Conservation (phyloP, 176 grass and related monocot genomes). For the Otatea glauca region DNA sequence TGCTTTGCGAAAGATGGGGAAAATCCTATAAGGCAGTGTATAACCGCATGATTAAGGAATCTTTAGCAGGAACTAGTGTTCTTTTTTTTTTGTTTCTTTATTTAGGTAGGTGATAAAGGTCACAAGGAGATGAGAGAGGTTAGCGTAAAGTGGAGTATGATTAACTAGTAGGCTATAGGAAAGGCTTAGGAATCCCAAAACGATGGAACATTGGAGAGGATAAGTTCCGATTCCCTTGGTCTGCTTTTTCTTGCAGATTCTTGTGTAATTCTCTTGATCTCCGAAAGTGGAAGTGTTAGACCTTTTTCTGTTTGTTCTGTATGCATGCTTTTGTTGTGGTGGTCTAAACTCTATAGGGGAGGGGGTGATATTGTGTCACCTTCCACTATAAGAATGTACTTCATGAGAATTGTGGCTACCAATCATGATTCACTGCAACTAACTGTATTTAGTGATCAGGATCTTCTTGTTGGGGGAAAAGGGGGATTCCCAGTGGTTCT, state of each 20-base stretch:
- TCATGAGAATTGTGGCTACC: not conserved
- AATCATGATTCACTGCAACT: not conserved
- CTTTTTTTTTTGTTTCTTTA: slow-evolving; percentile 45
- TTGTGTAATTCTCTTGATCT: slow-evolving; percentile 41
- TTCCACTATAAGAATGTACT: slow-evolving; percentile 27
- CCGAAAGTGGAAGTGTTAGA: slow-evolving; percentile 26
- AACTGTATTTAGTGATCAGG: not conserved
- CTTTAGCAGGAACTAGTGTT: slow-evolving; percentile 44
- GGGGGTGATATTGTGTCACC: not conserved
- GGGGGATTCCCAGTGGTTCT: not conserved
- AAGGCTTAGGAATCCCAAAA: slow-evolving; percentile 50
- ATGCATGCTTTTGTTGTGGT: slow-evolving; percentile 25
- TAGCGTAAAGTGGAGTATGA: slow-evolving; percentile 39
- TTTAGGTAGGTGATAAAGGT: slow-evolving; percentile 48
- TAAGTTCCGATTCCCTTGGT: slow-evolving; percentile 42
- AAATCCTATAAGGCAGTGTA: not conserved
- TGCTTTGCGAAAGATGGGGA: not conserved
- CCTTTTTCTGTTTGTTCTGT: slow-evolving; percentile 18
- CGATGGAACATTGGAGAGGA: slow-evolving; percentile 35
- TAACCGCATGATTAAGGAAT: slow-evolving; percentile 56
- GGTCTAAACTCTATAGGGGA: not conserved
- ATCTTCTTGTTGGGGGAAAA: not conserved
- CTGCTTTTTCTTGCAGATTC: slow-evolving; percentile 51
- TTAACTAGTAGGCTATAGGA: slow-evolving; percentile 46
- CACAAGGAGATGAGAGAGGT: slow-evolving; percentile 39